phyloP scores from a whole-genome alignment of 192 early-diverging fungal genomes.

The Podila horticola region DNA sequence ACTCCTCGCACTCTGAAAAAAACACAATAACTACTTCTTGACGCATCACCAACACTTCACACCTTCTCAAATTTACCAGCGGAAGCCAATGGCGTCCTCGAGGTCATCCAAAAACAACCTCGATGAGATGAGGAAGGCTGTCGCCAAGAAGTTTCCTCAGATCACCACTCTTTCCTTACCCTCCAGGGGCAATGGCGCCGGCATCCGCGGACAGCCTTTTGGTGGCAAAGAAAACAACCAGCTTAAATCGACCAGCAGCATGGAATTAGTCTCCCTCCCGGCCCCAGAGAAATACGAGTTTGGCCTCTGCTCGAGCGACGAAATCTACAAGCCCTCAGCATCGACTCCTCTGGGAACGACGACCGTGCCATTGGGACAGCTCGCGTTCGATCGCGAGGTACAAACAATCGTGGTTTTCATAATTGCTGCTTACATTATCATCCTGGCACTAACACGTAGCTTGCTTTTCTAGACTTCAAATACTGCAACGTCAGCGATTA shows the following conservation, averaged over 20 bases:
- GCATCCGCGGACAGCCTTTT: not conserved
- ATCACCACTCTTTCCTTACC: constrained; percentile 17
- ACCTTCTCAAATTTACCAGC: not conserved
- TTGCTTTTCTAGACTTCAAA: no score
- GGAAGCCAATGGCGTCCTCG: constrained; percentile 24
- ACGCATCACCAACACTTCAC: not conserved
- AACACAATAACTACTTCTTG: not conserved
- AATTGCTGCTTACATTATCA: not conserved
- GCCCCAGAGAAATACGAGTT: constrained; percentile 23
- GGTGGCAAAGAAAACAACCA: constrained; percentile 30
- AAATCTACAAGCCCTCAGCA: constrained; percentile 6
- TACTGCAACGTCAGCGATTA: not conserved
- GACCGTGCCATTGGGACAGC: not conserved
- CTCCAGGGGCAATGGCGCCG: not conserved
- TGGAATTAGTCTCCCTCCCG: constrained; percentile 29
- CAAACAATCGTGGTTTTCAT: not conserved
- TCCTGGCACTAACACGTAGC: no score
- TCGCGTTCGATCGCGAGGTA: not conserved
- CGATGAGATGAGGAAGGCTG: constrained; percentile 25
- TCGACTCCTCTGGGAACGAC: not conserved
- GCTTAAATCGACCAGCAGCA: not conserved
- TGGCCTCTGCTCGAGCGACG: constrained; percentile 17
- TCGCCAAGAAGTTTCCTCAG: constrained; percentile 34
- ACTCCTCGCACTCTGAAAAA: not conserved
- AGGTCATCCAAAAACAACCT: constrained; percentile 38